Evolutionary conservation across 495 filamentous ascomycete species (phyloP).

Genomic region (Penicillium mononematosum): DNA sequence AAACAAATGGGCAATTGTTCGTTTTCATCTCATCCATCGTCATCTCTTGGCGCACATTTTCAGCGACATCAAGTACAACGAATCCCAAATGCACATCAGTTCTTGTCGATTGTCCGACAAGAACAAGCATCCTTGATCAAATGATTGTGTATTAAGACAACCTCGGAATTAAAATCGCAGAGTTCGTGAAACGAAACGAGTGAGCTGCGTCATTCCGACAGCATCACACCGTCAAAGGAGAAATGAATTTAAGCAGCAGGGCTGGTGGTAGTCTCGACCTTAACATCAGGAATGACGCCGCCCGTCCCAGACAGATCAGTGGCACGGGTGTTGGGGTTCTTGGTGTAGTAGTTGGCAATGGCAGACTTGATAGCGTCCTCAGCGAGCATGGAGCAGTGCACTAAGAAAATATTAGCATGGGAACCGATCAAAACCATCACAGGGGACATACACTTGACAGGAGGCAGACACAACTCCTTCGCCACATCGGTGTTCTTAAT

Average conservation of each 20-base stretch:
- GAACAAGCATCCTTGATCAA: conserved; percentile 21
- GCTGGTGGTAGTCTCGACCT: conserved; percentile 42
- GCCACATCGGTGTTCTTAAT: conserved; percentile 97
- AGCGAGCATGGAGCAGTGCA: conserved; percentile 98
- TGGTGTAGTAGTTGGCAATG: conserved; percentile 95
- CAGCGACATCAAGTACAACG: conserved; percentile 1
- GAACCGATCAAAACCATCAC: conserved; percentile 1
- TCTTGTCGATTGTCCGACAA: neutral
- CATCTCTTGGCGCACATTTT: conserved; percentile 2
- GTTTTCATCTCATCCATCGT: conserved; percentile 14
- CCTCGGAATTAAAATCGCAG: conserved; percentile 12
- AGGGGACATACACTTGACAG: conserved; percentile 76
- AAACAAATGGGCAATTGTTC: conserved; percentile 34
- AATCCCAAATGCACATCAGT: neutral
- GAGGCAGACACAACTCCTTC: conserved; percentile 93
- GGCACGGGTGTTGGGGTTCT: conserved; percentile 71
- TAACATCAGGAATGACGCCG: conserved; percentile 54
- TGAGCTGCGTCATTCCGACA: conserved; percentile 5
- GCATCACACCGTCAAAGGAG: conserved; percentile 1
- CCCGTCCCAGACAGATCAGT: conserved; percentile 75
- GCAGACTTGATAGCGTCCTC: conserved; percentile 99
- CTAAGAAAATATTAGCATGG: conserved; percentile 37
- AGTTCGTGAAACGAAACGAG: conserved; percentile 14
- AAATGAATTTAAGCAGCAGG: conserved; percentile 30
- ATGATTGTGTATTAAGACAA: conserved; percentile 19